Evolutionary conservation across 2,329 filamentous ascomycete genomes (phyloP).

Genomic region (Colletotrichum sp.): DNA sequence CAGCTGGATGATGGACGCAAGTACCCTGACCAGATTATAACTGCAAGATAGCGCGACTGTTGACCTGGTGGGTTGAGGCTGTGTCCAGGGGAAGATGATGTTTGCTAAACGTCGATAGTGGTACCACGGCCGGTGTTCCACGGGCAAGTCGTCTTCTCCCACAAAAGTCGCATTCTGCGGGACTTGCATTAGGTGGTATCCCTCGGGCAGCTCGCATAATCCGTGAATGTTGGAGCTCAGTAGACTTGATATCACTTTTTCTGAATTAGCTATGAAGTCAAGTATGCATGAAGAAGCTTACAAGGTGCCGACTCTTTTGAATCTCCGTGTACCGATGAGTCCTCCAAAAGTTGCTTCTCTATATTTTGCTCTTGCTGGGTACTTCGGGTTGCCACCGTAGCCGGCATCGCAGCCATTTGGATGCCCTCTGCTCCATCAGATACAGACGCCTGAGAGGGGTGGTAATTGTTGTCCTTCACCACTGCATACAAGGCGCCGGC

Average conservation of each 20-base stretch:
- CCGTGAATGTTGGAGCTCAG: neutral
- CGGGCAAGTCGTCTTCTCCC: neutral
- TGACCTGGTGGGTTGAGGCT: accelerated
- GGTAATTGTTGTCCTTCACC: accelerated
- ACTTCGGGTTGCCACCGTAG: accelerated
- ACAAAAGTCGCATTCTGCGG: neutral
- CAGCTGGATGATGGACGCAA: neutral
- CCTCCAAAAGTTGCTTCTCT: neutral
- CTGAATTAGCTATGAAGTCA: accelerated
- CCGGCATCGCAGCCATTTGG: neutral
- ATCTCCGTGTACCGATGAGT: neutral
- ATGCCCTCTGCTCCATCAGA: neutral
- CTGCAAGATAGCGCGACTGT: accelerated
- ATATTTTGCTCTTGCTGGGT: neutral
- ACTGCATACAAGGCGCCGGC: neutral
- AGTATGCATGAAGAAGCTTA: accelerated
- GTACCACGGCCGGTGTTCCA: neutral
- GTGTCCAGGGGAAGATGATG: neutral
- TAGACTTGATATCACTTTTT: accelerated
- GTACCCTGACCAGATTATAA: accelerated
- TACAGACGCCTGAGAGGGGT: accelerated
- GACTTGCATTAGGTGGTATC: neutral
- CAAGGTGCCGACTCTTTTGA: neutral
- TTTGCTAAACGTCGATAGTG: neutral
- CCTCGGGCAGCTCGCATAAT: neutral